phyloP scores from a whole-genome alignment of 768 basidiomycete species.

The Hericium coralloides region DNA sequence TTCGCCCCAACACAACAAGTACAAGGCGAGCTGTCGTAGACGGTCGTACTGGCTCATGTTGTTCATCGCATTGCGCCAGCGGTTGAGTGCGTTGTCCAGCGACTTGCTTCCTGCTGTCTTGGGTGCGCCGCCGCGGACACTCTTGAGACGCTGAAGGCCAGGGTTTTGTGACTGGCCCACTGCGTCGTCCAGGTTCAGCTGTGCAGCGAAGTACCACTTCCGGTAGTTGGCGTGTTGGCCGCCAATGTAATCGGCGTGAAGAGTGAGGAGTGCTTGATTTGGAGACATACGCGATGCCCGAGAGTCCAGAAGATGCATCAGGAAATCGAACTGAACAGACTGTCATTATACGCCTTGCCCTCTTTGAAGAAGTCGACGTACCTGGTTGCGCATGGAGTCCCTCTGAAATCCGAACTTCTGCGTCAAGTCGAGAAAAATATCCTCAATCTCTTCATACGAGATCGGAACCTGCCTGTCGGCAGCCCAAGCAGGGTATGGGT shows the following conservation, averaged over 20 bases:
- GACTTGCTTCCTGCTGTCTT: conserved; percentile 61
- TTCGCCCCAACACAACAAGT: conserved; percentile 97
- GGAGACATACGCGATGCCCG: conserved; percentile 98
- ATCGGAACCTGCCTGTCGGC: conserved; percentile 90
- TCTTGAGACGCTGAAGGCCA: conserved; percentile 81
- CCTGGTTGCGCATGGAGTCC: conserved; percentile 95
- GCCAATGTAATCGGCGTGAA: conserved; percentile 98
- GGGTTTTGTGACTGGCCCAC: conserved; percentile 94
- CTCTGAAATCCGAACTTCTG: conserved; percentile 99
- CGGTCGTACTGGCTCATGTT: conserved; percentile 99
- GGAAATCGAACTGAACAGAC: conserved; percentile 74
- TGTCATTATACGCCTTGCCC: not conserved
- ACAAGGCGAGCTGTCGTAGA: conserved; percentile 92
- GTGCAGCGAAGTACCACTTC: conserved; percentile 99
- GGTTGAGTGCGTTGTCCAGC: conserved; percentile 85
- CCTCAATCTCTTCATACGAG: conserved; percentile 97
- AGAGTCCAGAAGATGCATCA: conserved; percentile 97
- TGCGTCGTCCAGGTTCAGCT: conserved; percentile 97
- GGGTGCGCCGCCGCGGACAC: conserved; percentile 55
- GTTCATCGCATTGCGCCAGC: conserved; percentile 98
- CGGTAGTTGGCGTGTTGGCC: conserved; percentile 98
- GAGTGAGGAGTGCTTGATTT: conserved; percentile 88
- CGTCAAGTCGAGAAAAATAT: conserved; percentile 94
- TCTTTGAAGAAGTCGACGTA: conserved; percentile 22
- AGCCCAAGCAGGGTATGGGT: conserved; percentile 94